A percentile compares a stretch with the other conserved stretches of the same genome.
These are phyloP conservation scores for Rhamnella rubrinervis DNA, from an alignment of 331 rosid species.

Conservation along the genomic window DNA sequence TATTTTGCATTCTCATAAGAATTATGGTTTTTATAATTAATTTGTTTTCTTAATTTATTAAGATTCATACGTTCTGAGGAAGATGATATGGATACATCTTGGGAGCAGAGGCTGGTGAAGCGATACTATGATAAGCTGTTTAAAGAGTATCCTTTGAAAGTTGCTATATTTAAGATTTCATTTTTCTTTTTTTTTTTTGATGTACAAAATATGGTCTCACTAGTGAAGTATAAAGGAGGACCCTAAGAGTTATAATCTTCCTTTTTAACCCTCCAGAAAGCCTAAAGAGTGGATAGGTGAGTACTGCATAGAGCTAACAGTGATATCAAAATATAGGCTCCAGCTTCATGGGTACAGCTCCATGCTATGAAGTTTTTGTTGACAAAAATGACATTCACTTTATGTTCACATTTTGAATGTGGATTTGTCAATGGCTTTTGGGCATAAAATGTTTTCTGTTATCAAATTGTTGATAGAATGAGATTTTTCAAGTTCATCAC, in stretches of 20 bases:
- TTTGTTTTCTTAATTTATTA: slow-evolving; percentile 1
- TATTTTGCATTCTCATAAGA: background rate
- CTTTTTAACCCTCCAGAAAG: no score
- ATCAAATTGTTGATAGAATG: background rate
- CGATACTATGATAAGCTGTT: slow-evolving; percentile 88
- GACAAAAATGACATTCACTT: background rate
- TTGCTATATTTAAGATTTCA: no score
- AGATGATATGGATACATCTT: slow-evolving; percentile 84
- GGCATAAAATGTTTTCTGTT: background rate
- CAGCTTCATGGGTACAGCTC: no score
- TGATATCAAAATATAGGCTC: no score
- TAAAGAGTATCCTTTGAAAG: slow-evolving; percentile 85
- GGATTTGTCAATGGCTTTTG: background rate
- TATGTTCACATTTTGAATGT: background rate
- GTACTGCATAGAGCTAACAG: no score
- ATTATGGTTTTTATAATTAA: background rate
- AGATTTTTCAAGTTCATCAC: background rate
- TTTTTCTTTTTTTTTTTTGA: no score
- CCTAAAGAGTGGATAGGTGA: no score
- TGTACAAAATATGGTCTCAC: no score
- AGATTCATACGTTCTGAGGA: slow-evolving; percentile 93
- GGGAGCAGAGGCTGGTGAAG: slow-evolving; percentile 98
- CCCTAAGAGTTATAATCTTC: no score
- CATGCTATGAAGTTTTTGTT: no score
- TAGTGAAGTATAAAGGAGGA: no score